Evolutionary conservation across 108 stramenopile species (phyloP).

Genomic region (Pinguiococcus pyrenoidosus): DNA sequence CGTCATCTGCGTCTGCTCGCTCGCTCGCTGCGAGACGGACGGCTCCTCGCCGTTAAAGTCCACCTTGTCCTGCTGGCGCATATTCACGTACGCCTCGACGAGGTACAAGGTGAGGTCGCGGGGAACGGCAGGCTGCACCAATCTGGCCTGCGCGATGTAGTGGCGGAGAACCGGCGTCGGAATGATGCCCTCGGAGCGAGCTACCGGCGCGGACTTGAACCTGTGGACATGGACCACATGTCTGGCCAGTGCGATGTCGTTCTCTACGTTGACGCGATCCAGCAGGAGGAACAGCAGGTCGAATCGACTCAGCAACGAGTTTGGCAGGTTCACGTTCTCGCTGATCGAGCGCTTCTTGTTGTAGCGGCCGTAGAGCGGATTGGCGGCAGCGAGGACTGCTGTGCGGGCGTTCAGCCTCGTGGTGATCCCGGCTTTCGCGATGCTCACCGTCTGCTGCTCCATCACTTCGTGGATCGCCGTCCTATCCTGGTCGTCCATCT

Average conservation of each 20-base stretch:
- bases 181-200: slow-evolving; percentile 35
- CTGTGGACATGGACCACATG: slow-evolving; percentile 97
- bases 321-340: slow-evolving; percentile 94
- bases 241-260: slow-evolving; percentile 81
- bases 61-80: slow-evolving; percentile 61
- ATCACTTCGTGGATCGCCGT: slow-evolving; percentile 99
- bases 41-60: slow-evolving; percentile 38
- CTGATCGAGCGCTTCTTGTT: slow-evolving; percentile 20
- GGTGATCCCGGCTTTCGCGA: slow-evolving; percentile 97
- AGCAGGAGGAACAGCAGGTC: slow-evolving; percentile 94
- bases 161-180: slow-evolving; percentile 74
- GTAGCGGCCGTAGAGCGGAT: slow-evolving; percentile 81
- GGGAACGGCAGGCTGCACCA: slow-evolving; percentile 78
- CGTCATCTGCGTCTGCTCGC: slow-evolving; percentile 77
- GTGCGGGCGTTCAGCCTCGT: slow-evolving; percentile 94
- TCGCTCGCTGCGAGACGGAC: background rate
- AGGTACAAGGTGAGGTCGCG: slow-evolving; percentile 75
- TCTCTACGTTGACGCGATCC: slow-evolving; percentile 70
- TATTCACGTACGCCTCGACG: slow-evolving; percentile 87
- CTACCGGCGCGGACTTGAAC: slow-evolving; percentile 55
- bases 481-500: slow-evolving; percentile 79
- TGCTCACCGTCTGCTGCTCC: slow-evolving; percentile 97
- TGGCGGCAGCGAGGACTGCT: slow-evolving; percentile 95
- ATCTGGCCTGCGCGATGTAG: slow-evolving; percentile 79
- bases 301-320: slow-evolving; percentile 90